These are phyloP conservation scores for Prorocentrum cordatum DNA, from an alignment of 169 alveolate species.

Conservation along the genomic window DNA sequence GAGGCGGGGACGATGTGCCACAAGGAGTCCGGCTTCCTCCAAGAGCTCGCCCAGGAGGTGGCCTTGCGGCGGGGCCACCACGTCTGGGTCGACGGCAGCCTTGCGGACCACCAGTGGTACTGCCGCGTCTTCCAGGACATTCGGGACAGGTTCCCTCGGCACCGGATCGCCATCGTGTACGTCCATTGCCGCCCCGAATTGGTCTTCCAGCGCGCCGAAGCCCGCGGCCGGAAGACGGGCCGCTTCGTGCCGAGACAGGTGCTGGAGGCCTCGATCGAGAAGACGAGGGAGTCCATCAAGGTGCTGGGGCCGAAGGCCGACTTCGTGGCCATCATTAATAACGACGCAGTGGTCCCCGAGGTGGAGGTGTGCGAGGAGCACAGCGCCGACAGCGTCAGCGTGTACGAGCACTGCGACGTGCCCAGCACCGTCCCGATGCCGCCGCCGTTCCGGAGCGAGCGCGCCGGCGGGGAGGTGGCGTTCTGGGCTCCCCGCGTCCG, in stretches of 20 bases:
- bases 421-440: no score
- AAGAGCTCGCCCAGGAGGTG: slow-evolving; percentile 32
- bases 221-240: not conserved
- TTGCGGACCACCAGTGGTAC: slow-evolving; percentile 18
- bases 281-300: not conserved
- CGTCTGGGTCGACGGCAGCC: slow-evolving; percentile 55
- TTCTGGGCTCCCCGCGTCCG: no score
- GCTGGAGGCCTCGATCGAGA: not conserved
- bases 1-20: not conserved
- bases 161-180: slow-evolving; percentile 47
- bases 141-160: slow-evolving; percentile 35
- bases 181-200: not conserved
- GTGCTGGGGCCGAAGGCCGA: not conserved
- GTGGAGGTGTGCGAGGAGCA: no score
- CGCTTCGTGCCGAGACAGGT: not conserved
- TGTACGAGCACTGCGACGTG: no score
- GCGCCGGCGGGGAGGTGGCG: no score
- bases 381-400: no score
- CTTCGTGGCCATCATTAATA: not conserved
- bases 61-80: slow-evolving; percentile 28
- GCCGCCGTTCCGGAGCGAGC: no score
- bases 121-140: slow-evolving; percentile 26
- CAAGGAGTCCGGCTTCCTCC: not conserved
- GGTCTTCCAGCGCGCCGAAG: not conserved
- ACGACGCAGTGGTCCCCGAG: no score